Percentiles rank a stretch among this genome's conserved stretches.
phyloP scores from a whole-genome alignment of 2,329 filamentous ascomycete species.

The Neonectria magnoliae region DNA sequence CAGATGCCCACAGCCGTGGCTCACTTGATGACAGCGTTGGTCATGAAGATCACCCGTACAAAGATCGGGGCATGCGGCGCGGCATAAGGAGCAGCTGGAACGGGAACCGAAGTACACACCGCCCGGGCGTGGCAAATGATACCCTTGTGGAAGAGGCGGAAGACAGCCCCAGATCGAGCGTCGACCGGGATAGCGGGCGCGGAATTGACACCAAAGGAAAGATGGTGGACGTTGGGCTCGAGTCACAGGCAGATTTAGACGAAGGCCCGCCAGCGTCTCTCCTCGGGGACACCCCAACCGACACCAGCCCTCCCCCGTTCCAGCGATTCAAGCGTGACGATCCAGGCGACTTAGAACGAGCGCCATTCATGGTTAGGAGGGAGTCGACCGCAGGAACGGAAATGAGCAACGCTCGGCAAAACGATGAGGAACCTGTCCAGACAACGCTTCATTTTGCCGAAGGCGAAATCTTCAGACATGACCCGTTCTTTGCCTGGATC shows the following conservation, averaged over 20 bases:
- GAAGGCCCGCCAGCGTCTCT: constrained; percentile 68
- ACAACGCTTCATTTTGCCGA: constrained; percentile 65
- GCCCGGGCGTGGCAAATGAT: constrained; percentile 41
- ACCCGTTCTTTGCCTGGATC: constrained; percentile 90
- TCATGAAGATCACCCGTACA: constrained; percentile 50
- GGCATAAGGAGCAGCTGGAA: constrained; percentile 75
- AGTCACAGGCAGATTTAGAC: constrained; percentile 69
- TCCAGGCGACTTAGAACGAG: constrained; percentile 49
- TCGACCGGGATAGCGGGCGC: constrained; percentile 43
- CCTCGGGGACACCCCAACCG: constrained; percentile 62
- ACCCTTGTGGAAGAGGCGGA: constrained; percentile 54
- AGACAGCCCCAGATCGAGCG: constrained; percentile 51
- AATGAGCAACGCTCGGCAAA: constrained; percentile 50
- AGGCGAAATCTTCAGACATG: constrained; percentile 80
- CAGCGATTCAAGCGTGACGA: constrained; percentile 63
- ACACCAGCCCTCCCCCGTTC: constrained; percentile 69
- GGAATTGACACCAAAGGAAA: constrained; percentile 62
- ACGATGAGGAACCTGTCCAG: constrained; percentile 48
- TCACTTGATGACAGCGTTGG: constrained; percentile 49
- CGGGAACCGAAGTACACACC: constrained; percentile 58
- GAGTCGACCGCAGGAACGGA: constrained; percentile 60
- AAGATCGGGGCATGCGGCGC: constrained; percentile 58
- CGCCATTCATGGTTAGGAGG: constrained; percentile 52
- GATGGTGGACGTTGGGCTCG: constrained; percentile 89
- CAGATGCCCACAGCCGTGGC: constrained; percentile 63